phyloP scores from a whole-genome alignment of 1,284 basidiomycete species.

The Sphaerobolus stellatus region DNA sequence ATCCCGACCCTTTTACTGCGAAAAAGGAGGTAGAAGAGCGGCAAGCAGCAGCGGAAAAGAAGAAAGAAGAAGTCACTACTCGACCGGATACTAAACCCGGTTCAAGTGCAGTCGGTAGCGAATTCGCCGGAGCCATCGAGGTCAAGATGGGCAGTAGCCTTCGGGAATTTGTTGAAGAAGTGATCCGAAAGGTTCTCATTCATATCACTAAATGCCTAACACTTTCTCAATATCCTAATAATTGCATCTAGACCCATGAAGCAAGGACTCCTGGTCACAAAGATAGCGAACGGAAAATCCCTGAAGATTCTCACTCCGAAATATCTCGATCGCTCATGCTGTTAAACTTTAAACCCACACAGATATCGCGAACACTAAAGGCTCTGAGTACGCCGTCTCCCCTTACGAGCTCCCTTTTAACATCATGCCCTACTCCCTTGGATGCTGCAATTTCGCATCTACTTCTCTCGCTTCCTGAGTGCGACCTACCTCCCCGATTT shows the following conservation, averaged over 20 bases:
- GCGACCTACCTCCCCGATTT: slow-evolving; percentile 69
- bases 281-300: slow-evolving; percentile 46
- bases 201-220: slow-evolving; percentile 31
- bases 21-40: slow-evolving; percentile 63
- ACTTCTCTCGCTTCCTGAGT: slow-evolving; percentile 74
- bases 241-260: slow-evolving; percentile 51
- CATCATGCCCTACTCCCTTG: slow-evolving; percentile 45
- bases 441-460: slow-evolving; percentile 77
- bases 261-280: slow-evolving; percentile 47
- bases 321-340: slow-evolving; percentile 47
- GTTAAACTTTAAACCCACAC: slow-evolving; percentile 57
- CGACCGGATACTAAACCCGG: slow-evolving; percentile 2
- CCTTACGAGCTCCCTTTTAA: slow-evolving; percentile 51
- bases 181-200: slow-evolving; percentile 70
- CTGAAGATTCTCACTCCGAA: slow-evolving; percentile 39
- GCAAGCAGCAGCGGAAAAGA: slow-evolving; percentile 55
- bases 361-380: slow-evolving; percentile 48
- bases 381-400: slow-evolving; percentile 55
- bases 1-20: slow-evolving; percentile 81
- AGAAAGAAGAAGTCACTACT: slow-evolving; percentile 35
- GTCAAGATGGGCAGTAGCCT: slow-evolving; percentile 81
- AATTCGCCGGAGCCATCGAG: slow-evolving; percentile 73
- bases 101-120: slow-evolving; percentile 26
- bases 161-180: slow-evolving; percentile 79
- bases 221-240: slow-evolving; percentile 18